Conservation (phyloP, 2,329 filamentous ascomycete genomes). For the Aureobasidium vineae region DNA sequence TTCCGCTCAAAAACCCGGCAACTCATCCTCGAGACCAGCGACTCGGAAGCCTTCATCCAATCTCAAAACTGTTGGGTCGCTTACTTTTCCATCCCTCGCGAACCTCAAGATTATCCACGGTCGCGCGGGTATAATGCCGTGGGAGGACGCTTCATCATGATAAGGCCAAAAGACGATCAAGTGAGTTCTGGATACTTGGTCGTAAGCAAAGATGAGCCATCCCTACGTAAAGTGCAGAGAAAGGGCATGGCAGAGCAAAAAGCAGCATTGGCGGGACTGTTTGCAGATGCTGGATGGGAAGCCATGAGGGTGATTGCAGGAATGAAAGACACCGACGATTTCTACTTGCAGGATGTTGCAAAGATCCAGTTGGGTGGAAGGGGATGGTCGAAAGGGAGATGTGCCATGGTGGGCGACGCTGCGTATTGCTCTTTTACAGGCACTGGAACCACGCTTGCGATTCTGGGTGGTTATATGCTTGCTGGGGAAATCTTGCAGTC, state of each 20-base stretch:
- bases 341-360: slow-evolving; percentile 34
- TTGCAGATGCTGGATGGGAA: slow-evolving; percentile 36
- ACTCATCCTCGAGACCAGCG: slow-evolving; percentile 32
- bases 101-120: slow-evolving; percentile 27
- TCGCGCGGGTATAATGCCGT: slow-evolving; percentile 30
- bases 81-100: slow-evolving; percentile 35
- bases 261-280: slow-evolving; percentile 32
- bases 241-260: slow-evolving; percentile 31
- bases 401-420: slow-evolving; percentile 34
- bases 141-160: slow-evolving; percentile 21
- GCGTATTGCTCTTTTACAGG: slow-evolving; percentile 31
- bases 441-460: slow-evolving; percentile 33
- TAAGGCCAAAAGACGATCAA: slow-evolving; percentile 10
- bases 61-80: slow-evolving; percentile 31
- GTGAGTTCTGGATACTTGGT: slow-evolving; percentile 4
- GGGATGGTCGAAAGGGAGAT: slow-evolving; percentile 37
- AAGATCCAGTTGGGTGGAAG: slow-evolving; percentile 35
- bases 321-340: slow-evolving; percentile 36
- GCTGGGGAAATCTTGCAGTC: slow-evolving; percentile 33
- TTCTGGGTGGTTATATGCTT: slow-evolving; percentile 33
- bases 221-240: background rate
- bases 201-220: background rate
- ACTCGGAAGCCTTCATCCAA: slow-evolving; percentile 27
- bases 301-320: slow-evolving; percentile 40
- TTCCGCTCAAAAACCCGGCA: slow-evolving; percentile 32